Evolutionary conservation across 768 basidiomycete species (phyloP), one percentile per base, ranked within the genome.

Genomic region (Boletus tomentosulus): DNA sequence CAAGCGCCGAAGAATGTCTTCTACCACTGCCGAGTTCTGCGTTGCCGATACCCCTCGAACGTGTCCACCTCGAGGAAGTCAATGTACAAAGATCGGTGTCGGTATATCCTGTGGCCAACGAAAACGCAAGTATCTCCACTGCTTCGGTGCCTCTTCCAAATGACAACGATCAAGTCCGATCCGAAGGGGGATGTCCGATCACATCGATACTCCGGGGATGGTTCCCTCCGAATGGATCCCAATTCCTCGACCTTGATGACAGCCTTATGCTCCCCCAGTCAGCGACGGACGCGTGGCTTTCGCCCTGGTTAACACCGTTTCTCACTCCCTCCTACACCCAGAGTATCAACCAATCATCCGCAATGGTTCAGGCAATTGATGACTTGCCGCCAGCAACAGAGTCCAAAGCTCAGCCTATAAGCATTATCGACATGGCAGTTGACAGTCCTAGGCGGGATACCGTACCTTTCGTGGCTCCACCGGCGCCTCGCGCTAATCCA

Each of bases 201-300:
- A n/a, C 43, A 10, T 19, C 56, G 33, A 44, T 33, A 3, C 56
- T 71, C 42, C 54, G 25, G 4, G 69, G 67, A 50, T 68, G 67
- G 67, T 52, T 51, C 1, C 67, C 67, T 47, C 62, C 67, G 15
- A 50, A 54, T 7, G 67, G 67, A 25, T 65, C 54, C 11, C 58
- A 57, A 46, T 64, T 55, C 24, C 47, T 68, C 30, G 69, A 69
- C 25, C 54, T 68, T 27, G 62, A 60, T 19, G 56, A 60, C 35
- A 48, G 35, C 3, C 42, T 69, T n/a, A 47, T 55, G 46, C 7
- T 42, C 27, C 49, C 57, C 12, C 52, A 62, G 19, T 13, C 53
- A 25, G 19, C 6, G 22, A 44, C 28, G 34, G 38, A 54, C 41
- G 10, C 27, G 15, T 53, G 50, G 50, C 41, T 31, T 25, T 51